These are phyloP conservation scores for Didymella lethalis DNA, from an alignment of 2,329 filamentous ascomycete species.

Conservation along the genomic window DNA sequence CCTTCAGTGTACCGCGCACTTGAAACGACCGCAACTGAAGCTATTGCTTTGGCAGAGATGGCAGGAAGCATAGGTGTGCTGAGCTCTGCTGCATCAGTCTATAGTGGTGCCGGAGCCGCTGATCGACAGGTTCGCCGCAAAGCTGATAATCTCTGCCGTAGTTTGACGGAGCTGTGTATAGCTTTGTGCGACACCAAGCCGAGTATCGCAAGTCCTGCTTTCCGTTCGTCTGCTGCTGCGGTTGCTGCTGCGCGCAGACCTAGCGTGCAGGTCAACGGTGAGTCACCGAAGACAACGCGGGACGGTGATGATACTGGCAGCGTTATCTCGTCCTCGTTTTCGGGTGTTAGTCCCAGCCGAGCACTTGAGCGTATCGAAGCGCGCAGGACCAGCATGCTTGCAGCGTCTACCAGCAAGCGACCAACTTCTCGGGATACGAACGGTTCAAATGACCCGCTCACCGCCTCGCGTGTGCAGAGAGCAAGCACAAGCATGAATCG, in stretches of 20 bases:
- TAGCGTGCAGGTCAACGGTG: constrained; percentile 48
- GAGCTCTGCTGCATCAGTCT: constrained; percentile 71
- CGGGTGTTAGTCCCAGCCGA: constrained; percentile 46
- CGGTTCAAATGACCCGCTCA: constrained; percentile 27
- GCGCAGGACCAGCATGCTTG: constrained; percentile 49
- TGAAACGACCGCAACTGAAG: constrained; percentile 82
- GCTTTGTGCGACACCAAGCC: constrained; percentile 65
- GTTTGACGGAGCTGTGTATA: constrained; percentile 89
- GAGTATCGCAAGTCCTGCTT: constrained; percentile 41
- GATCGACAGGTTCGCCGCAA: constrained; percentile 90
- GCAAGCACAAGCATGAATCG: constrained; percentile 51
- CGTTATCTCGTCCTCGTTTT: constrained; percentile 28
- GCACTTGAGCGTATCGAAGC: constrained; percentile 56
- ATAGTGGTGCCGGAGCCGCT: constrained; percentile 66
- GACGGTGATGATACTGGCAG: constrained; percentile 50
- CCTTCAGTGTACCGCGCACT: constrained; percentile 79
- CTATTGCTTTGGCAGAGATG: constrained; percentile 78
- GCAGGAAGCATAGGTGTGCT: constrained; percentile 72
- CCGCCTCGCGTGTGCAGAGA: constrained; percentile 44
- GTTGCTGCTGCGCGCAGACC: constrained; percentile 39
- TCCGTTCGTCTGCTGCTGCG: constrained; percentile 34
- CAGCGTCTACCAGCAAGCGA: constrained; percentile 33
- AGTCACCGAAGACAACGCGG: constrained; percentile 42
- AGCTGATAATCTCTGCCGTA: constrained; percentile 90
- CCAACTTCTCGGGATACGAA: constrained; percentile 43